Base-by-base conservation (phyloP, 1,284 basidiomycete species). In the Naganishia sp. region DNA sequence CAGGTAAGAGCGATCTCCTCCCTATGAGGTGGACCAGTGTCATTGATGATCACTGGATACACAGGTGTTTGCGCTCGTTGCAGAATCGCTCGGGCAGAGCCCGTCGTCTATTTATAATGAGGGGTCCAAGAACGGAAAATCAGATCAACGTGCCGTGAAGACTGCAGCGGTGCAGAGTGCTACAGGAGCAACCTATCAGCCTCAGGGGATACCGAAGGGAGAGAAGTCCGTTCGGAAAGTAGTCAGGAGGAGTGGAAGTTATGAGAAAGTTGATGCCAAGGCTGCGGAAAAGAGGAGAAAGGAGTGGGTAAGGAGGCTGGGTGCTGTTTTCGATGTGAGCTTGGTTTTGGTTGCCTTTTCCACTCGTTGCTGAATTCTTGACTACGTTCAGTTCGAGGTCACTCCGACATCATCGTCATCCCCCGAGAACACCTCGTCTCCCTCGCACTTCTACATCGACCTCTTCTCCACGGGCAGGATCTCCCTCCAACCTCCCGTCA, bases 41-140 rank as follows among this genome's bases (percentile, higher is more conserved):
- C 23, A 31, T 28, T 48, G 44, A 59, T 50, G 23, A 49, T 6
- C 4, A 28, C 21, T 11, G 13, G 10, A 15, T 42, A 1, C 15
- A 23, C 6, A 61, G 57, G 57, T 61, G n/a, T 61, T 61, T 50
- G 57, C 57, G 18, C 57, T 61, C 21, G 57, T 61, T 10, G 57
- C 57, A 15, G 48, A 61, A 23, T 50, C 57, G 7, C 48, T 61
- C 13, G 57, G 57, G 15, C 57, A 61, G 36, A 50, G 52, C 23
- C 46, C 57, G 15, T 15, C 21, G 36, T 9, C 36, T 7, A 13
- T 0, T 9, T 15, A 28, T 21, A 25, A 15, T 10, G 13, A 48
- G 3, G 7, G 6, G 21, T 36, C 23, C 9, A n/a, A n/a, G 16
- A 25, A 6, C 16, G 45, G 25, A 9, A 21, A 25, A 1, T 44